phyloP scores from a whole-genome alignment of 352 stramenopile genomes.

The Ochromonadaceae sp. region DNA sequence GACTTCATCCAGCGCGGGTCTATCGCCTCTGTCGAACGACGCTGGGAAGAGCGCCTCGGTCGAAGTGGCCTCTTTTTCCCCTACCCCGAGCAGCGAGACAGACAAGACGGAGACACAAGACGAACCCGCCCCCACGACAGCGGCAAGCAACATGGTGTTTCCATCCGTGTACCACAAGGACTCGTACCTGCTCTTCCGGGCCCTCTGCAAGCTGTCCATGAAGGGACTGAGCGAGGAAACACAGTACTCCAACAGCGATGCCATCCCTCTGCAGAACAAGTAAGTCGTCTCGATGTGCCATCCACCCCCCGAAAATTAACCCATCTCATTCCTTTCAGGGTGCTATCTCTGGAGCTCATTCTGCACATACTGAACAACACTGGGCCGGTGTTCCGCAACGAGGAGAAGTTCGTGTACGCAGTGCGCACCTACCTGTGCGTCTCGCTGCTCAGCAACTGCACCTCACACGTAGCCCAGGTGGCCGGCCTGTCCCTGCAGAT shows the following conservation, averaged over 20 bases:
- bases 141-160: conserved; percentile 65
- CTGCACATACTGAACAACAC: conserved; percentile 89
- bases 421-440: conserved; percentile 92
- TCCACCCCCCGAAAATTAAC: no score
- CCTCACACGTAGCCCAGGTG: conserved; percentile 84
- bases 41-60: not conserved
- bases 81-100: not conserved
- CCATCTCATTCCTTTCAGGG: conserved; percentile 57
- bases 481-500: conserved; percentile 90
- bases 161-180: conserved; percentile 92
- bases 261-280: conserved; percentile 63
- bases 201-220: conserved; percentile 81
- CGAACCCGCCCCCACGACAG: conserved; percentile 2
- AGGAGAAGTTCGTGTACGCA: conserved; percentile 88
- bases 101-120: conserved; percentile 1
- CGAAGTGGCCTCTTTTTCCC: not conserved
- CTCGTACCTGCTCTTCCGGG: conserved; percentile 91
- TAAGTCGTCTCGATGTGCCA: not conserved
- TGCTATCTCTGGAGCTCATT: conserved; percentile 90
- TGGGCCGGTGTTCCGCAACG: conserved; percentile 75
- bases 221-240: conserved; percentile 57
- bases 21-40: no score
- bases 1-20: not conserved
- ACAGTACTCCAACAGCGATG: conserved; percentile 45
- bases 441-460: conserved; percentile 94